Conservation (phyloP, 129 eudicot genomes). For the Kitagawia praeruptora region DNA sequence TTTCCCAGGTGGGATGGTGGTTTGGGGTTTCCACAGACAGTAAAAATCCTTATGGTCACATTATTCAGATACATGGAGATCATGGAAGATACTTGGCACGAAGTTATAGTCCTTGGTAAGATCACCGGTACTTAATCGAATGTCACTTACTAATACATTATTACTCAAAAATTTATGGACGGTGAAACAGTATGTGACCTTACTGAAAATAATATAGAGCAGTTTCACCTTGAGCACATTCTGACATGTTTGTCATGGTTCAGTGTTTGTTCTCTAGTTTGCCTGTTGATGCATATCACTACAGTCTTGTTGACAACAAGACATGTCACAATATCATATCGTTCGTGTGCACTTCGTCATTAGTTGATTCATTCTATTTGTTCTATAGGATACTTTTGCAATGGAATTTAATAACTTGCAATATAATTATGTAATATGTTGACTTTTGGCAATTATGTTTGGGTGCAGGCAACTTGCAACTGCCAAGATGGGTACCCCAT, state of each 20-base stretch:
- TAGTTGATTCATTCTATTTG: not conserved
- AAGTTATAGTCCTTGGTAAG: constrained; percentile 81
- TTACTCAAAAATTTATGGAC: not conserved
- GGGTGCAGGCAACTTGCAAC: constrained; percentile 81
- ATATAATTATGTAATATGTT: not conserved
- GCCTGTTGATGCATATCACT: not conserved
- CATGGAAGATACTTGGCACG: constrained; percentile 88
- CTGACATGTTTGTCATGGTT: not conserved
- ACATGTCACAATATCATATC: not conserved
- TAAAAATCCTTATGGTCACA: constrained; percentile 70
- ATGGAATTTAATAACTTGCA: not conserved
- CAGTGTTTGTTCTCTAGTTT: not conserved
- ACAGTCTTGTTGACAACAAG: not conserved
- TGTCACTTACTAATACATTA: not conserved
- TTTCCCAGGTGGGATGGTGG: constrained; percentile 95
- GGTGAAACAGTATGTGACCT: not conserved
- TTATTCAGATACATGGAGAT: constrained; percentile 82
- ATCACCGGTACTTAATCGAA: too few species aligned
- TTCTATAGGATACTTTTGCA: not conserved
- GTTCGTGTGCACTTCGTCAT: not conserved
- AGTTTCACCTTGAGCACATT: not conserved
- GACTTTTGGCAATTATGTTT: constrained; percentile 12
- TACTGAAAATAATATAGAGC: not conserved
- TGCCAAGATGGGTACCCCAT: constrained; percentile 56
- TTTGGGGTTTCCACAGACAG: constrained; percentile 63